These are phyloP conservation scores for Penicillium parvum DNA, from an alignment of 495 filamentous ascomycete species.

Conservation along the genomic window DNA sequence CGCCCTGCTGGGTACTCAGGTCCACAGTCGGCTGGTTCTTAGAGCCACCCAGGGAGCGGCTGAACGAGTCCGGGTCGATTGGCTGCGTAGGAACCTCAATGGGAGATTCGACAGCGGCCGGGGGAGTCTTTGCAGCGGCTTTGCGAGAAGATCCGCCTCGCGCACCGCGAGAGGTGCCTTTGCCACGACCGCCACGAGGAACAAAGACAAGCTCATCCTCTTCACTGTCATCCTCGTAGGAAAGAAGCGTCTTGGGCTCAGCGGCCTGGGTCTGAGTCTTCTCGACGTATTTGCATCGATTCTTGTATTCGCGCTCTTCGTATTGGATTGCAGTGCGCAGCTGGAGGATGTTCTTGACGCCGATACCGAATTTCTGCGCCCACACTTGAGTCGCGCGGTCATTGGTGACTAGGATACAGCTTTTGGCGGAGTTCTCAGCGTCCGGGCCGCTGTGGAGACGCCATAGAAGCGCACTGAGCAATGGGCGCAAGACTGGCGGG, in stretches of 20 bases:
- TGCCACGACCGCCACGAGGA: slow-evolving; percentile 42
- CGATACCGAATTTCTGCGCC: slow-evolving; percentile 58
- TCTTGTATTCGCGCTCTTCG: slow-evolving; percentile 57
- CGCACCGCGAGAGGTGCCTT: slow-evolving; percentile 32
- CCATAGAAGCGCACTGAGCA: slow-evolving; percentile 61
- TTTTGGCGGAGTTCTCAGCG: slow-evolving; percentile 36
- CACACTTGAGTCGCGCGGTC: slow-evolving; percentile 50
- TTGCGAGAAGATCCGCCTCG: slow-evolving; percentile 22
- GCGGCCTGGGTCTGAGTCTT: slow-evolving; percentile 31
- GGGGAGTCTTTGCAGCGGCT: slow-evolving; percentile 23
- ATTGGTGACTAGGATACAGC: slow-evolving; percentile 56
- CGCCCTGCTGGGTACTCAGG: slow-evolving; percentile 34
- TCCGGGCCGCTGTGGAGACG: slow-evolving; percentile 49
- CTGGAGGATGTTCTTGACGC: slow-evolving; percentile 55
- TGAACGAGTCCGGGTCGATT: slow-evolving; percentile 55
- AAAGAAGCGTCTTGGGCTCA: slow-evolving; percentile 40
- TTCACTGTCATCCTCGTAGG: slow-evolving; percentile 50
- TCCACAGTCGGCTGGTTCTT: slow-evolving; percentile 32
- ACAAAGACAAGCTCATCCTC: slow-evolving; percentile 58
- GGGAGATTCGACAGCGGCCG: slow-evolving; percentile 19
- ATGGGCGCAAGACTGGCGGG: slow-evolving; percentile 46
- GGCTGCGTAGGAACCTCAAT: slow-evolving; percentile 47
- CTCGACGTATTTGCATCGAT: slow-evolving; percentile 48
- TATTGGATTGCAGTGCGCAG: slow-evolving; percentile 54
- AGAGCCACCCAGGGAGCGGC: slow-evolving; percentile 34